These are phyloP conservation scores for Citrullus amarus DNA, from an alignment of 306 rosid species.

Conservation along the genomic window DNA sequence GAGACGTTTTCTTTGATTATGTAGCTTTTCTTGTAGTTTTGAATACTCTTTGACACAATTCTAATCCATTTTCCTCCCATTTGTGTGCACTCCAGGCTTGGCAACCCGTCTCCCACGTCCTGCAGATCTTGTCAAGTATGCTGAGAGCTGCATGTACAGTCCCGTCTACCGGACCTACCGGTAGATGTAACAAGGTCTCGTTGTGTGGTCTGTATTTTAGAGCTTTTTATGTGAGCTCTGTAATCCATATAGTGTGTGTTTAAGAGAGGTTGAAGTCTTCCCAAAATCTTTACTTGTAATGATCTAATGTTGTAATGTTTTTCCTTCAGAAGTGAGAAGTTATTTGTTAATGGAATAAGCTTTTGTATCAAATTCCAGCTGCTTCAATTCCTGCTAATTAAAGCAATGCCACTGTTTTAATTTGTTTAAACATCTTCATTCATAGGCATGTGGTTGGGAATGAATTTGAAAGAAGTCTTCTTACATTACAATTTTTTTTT, in stretches of 20 bases:
- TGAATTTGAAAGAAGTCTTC: too few species aligned
- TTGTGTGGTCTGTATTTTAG: neutral
- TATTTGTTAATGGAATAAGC: neutral
- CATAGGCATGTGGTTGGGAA: too few species aligned
- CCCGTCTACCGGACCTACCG: conserved; percentile 60
- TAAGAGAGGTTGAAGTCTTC: neutral
- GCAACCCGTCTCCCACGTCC: conserved; percentile 89
- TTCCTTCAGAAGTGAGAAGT: neutral
- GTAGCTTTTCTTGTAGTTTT: neutral
- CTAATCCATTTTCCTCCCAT: neutral
- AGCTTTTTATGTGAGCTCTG: neutral
- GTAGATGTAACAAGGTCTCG: conserved; percentile 12
- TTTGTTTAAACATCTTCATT: too few species aligned
- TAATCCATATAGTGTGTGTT: neutral
- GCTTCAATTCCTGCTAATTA: neutral
- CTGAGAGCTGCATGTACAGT: conserved; percentile 91
- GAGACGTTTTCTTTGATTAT: conserved; percentile 7
- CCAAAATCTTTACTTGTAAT: neutral
- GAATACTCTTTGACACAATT: neutral
- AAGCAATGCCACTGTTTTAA: too few species aligned
- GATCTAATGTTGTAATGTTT: neutral
- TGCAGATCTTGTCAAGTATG: conserved; percentile 53
- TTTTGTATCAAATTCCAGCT: neutral
- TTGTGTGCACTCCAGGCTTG: conserved; percentile 31
- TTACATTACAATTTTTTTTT: too few species aligned